A percentile compares a stretch with the other conserved stretches of the same genome.
Conservation (phyloP, 495 filamentous ascomycete genomes). For the Elasticomyces elasticus region DNA sequence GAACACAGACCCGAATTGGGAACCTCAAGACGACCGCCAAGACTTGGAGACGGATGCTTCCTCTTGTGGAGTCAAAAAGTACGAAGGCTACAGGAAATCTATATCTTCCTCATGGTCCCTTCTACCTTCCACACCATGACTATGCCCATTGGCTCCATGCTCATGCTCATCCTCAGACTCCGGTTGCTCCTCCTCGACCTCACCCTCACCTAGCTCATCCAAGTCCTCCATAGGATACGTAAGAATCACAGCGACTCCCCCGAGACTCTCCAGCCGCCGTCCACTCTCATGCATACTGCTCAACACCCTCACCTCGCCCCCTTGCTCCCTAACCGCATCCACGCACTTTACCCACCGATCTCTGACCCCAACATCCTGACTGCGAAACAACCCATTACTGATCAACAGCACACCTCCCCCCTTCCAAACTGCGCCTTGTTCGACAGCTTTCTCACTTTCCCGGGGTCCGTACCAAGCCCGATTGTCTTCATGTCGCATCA, state of each 20-base stretch:
- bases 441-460: slow-evolving; percentile 78
- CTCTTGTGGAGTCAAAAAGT: slow-evolving; percentile 5
- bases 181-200: neutral
- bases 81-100: neutral
- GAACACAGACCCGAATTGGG: neutral
- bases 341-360: slow-evolving; percentile 78
- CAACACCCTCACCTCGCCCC: slow-evolving; percentile 76
- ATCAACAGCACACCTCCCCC: slow-evolving; percentile 79
- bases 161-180: neutral
- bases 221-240: slow-evolving; percentile 77
- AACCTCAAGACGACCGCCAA: neutral
- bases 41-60: no score
- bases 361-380: slow-evolving; percentile 67
- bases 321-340: slow-evolving; percentile 80
- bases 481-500: slow-evolving; percentile 76
- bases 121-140: slow-evolving; percentile 1
- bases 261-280: slow-evolving; percentile 69
- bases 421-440: slow-evolving; percentile 77
- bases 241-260: slow-evolving; percentile 79
- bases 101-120: neutral
- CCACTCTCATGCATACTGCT: slow-evolving; percentile 95
- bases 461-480: slow-evolving; percentile 83
- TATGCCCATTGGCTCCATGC: neutral
- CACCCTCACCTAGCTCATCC: slow-evolving; percentile 33
- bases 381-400: slow-evolving; percentile 75